These are phyloP conservation scores for Dioscorea dumetorum DNA, from an alignment of 106 monocot genomes.

Conservation along the genomic window DNA sequence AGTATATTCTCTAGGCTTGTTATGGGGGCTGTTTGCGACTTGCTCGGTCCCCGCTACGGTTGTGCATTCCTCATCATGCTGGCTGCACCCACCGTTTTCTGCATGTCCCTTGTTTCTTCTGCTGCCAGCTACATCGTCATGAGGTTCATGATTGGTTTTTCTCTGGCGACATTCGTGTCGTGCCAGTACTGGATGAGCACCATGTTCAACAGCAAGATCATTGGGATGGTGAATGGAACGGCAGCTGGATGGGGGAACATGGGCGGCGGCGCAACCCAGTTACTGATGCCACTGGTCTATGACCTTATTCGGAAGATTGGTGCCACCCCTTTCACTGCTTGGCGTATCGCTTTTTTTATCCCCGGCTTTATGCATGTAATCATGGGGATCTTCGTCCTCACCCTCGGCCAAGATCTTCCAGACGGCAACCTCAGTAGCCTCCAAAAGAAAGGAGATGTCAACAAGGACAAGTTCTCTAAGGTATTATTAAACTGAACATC, in stretches of 20 bases:
- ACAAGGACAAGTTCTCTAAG: slow-evolving; percentile 60
- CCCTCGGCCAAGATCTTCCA: slow-evolving; percentile 59
- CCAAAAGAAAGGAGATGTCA: slow-evolving; percentile 40
- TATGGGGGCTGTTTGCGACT: slow-evolving; percentile 75
- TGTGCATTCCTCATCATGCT: slow-evolving; percentile 68
- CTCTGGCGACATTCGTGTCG: slow-evolving; percentile 75
- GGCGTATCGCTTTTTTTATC: slow-evolving; percentile 65
- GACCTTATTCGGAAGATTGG: slow-evolving; percentile 42
- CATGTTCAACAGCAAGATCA: slow-evolving; percentile 73
- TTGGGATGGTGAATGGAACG: slow-evolving; percentile 60
- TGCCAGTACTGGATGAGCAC: slow-evolving; percentile 97
- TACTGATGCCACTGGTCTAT: slow-evolving; percentile 66
- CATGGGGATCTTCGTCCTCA: slow-evolving; percentile 40
- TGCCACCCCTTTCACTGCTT: slow-evolving; percentile 50
- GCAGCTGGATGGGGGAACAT: slow-evolving; percentile 95
- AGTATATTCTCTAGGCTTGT: slow-evolving; percentile 63
- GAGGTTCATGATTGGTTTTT: slow-evolving; percentile 77
- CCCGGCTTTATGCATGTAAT: slow-evolving; percentile 43
- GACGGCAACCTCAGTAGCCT: slow-evolving; percentile 49
- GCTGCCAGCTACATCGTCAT: slow-evolving; percentile 50
- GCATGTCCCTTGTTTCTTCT: slow-evolving; percentile 46
- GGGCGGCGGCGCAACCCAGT: slow-evolving; percentile 79
- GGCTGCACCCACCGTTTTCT: slow-evolving; percentile 61
- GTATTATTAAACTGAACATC: slow-evolving; percentile 4
- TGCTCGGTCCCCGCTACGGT: slow-evolving; percentile 60